These are phyloP conservation scores for Retiboletus fuscus DNA, from an alignment of 1,284 basidiomycete genomes.

Conservation along the genomic window DNA sequence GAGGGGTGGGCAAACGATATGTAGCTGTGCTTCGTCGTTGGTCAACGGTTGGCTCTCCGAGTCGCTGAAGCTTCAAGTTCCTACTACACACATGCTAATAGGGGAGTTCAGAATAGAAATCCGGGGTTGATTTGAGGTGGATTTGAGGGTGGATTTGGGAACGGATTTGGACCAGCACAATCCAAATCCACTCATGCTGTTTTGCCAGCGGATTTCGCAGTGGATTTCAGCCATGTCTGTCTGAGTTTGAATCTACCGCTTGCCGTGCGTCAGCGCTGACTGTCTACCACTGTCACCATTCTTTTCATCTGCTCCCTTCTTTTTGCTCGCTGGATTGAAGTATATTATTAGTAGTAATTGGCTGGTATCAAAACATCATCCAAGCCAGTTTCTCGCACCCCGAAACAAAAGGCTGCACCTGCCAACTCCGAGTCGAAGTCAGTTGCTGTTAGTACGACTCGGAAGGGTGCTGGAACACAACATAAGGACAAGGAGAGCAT, in stretches of 20 bases:
- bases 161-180: neutral
- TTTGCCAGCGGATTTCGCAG: neutral
- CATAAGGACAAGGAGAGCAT: neutral
- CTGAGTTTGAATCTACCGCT: neutral
- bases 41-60: neutral
- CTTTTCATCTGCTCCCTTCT: neutral
- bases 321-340: neutral
- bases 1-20: neutral
- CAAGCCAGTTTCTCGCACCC: neutral
- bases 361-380: neutral
- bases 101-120: no score
- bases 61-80: neutral
- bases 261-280: no score
- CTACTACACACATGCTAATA: no score
- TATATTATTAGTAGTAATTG: neutral
- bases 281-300: neutral
- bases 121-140: no score
- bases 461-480: neutral
- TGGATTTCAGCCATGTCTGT: neutral
- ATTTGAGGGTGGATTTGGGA: no score
- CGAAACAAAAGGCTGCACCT: neutral
- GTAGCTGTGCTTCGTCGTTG: slow-evolving; percentile 7
- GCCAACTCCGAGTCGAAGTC: neutral
- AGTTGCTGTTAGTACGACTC: neutral
- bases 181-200: neutral